Base-by-base conservation (phyloP, 495 filamentous ascomycete species). In the Hapsidospora chrysogenum region DNA sequence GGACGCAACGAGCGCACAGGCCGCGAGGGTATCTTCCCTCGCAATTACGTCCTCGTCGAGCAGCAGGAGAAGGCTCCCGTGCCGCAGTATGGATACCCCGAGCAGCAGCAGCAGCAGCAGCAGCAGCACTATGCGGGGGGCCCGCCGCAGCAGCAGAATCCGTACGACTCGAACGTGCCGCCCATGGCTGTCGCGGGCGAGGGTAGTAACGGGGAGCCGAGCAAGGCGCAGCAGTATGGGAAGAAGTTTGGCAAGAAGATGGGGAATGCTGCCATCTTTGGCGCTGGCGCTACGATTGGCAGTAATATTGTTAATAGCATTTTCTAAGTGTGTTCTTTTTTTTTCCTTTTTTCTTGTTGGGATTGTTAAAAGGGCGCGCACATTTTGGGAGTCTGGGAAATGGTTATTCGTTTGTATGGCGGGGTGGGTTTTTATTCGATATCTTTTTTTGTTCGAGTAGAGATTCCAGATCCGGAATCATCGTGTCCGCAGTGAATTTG, bases 251-350 rank as follows among this genome's bases (percentile, higher is more conserved):
- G 78, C 16, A 81, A 80, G 67, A 84, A 83, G 60, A 37, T 84
- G 42, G 76, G 76, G 9, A 78, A 74, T 48, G 72, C 72, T n/a
- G 74, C 76, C 11, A 78, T 82, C 41, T 85, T 82, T 48, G 80
- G 80, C 41, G 80, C 81, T 29, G 86, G 86, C 47, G 86, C 86
- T 39, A 92, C 89, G 3, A 73, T 95, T 40, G 89, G 89, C 19
- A 70, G 76, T 37, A 86, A 93, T 41, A 77, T 96, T 49, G 89
- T 96, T 37, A 92, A 93, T 51, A 72, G 76, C 36, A 92, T 96
- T 34, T 92, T 93, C 53, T 92, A 74, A 61, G 29, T 30, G 7
- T 15, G 9, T 28, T 2, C 9, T 26, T 36, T 36, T 7, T 27
- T n/a, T 5, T 17, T 1, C 6, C 14, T 14, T 17, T 36, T 23